Base-by-base conservation (phyloP, 1,284 basidiomycete genomes). In the Cutaneotrichosporon curvatum region DNA sequence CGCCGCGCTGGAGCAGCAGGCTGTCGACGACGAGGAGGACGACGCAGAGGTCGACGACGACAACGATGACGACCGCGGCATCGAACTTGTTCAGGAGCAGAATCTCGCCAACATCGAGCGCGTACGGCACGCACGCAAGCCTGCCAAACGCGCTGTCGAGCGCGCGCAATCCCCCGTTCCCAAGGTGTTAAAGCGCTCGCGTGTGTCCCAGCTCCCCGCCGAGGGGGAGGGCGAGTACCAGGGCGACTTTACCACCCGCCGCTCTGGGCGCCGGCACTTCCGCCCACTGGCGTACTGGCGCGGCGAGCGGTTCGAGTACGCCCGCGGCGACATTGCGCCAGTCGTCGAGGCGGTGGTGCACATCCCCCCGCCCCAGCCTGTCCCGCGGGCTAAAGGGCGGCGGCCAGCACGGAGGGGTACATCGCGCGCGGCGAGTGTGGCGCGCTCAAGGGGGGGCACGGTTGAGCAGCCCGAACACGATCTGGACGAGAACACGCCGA, bases 261-360 rank as follows among this genome's bases (percentile, higher is more conserved):
- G 87, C 38, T 83, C 86, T 25, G 76, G 75, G 40, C 82, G 92
- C 18, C 75, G 79, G 45, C 81, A 83, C 14, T 83, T 82, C 59
- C 74, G 75, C 39, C 95, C 94, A 2, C 75, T 98, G 22, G 85
- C 89, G 34, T 95, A 78, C 74, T 98, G 95, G 95, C 80, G 88
- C n/a, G 81, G 82, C 55, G 94, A 98, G 69, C 84, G 82, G 52
- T 79, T 89, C 21, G 81, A 91, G 7, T 96, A 90, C 59, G 82
- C 81, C 4, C 49, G 45, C 18, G 65, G 73, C 14, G 73, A 80
- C 12, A 74, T 79, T n/a, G 81, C 85, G 8, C 82, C 91, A 1
- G 81, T 82, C 34, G 86, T 95, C 64, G 82, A 82, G 57, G 85
- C 85, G 56, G 84, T 96, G 46, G 73, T 87, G 15, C 25, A 28